Evolutionary conservation across 2,329 filamentous ascomycete species (phyloP).

Genomic region (Ophiostoma ips): DNA sequence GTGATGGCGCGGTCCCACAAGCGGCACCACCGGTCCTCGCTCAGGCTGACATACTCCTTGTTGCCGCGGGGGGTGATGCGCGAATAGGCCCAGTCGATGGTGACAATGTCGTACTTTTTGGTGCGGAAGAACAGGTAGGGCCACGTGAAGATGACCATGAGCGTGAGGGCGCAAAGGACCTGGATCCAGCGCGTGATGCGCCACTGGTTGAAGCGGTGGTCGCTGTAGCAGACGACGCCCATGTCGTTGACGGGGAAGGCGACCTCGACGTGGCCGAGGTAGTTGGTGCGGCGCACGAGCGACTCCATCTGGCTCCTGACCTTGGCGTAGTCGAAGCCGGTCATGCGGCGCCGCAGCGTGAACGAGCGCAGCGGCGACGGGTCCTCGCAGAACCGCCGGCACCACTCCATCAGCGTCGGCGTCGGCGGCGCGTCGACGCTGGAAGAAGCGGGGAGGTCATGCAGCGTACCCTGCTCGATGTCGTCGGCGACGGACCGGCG

Average conservation of each 20-base stretch:
- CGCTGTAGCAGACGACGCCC: slow-evolving; percentile 49
- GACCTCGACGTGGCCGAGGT: slow-evolving; percentile 47
- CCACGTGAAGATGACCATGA: slow-evolving; percentile 58
- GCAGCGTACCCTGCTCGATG: neutral
- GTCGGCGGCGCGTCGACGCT: neutral
- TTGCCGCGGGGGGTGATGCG: slow-evolving; percentile 20
- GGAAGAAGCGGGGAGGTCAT: slow-evolving; percentile 5
- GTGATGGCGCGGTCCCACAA: slow-evolving; percentile 48
- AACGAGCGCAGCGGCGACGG: slow-evolving; percentile 44
- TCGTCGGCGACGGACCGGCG: slow-evolving; percentile 15
- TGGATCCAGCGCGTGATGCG: slow-evolving; percentile 49
- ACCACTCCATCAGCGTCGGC: slow-evolving; percentile 43
- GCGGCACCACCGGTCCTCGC: slow-evolving; percentile 47
- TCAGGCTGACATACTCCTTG: slow-evolving; percentile 38
- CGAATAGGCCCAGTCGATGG: slow-evolving; percentile 46
- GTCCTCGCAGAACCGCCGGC: slow-evolving; percentile 50
- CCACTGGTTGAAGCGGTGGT: slow-evolving; percentile 48
- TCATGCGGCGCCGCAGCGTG: slow-evolving; percentile 34
- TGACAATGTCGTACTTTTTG: slow-evolving; percentile 50
- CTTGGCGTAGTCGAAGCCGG: slow-evolving; percentile 44
- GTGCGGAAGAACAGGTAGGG: slow-evolving; percentile 55
- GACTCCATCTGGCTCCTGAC: slow-evolving; percentile 37
- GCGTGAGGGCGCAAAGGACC: slow-evolving; percentile 50
- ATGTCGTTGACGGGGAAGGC: slow-evolving; percentile 44
- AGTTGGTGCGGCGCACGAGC: slow-evolving; percentile 51